Base-by-base conservation (phyloP, 1,284 basidiomycete genomes). In the Cystobasidium sp. region DNA sequence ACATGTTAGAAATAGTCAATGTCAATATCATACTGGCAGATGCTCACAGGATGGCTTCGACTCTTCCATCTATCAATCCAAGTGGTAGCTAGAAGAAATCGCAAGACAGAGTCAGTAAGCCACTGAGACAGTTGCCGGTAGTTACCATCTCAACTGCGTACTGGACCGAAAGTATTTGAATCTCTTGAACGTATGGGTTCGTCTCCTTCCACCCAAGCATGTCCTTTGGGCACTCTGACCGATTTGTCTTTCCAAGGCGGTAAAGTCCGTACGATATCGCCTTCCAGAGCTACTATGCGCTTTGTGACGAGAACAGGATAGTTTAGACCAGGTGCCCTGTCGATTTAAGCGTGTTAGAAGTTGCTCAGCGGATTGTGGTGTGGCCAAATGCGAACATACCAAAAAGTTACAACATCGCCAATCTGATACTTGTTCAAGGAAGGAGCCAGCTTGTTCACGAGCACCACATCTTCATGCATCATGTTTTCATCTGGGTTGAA, bases 391-490 rank as follows among this genome's bases (percentile, higher is more conserved):
- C 20, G 78, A 79, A 62, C 67, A 31, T 12, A 84, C 84, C 82
- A 83, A 18, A 87, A 76, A 1, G 84, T 85, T 12, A 86, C 85
- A 47, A 87, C 83, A 74, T 87, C 86, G 1, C 86, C 86, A 6
- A 84, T 77, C 8, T 81, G 75, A 58, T 81, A 83, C 8, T 77
- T 62, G 72, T 81, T 80, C 46, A 81, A 20, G 3, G 79, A 77
- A 1, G 82, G 78, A 6, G 81, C 80, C 77, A 82, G 83, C 6
- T 84, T 80, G 71, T 86, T 84, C n/a, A 86, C 80, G 5, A 87
- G 78, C 37, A 86, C 84, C 1, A 86, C 81, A 76, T 87, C 86
- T 53, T 82, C 79, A 67, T 82, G 81, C 64, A 84, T 71, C 24
- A 81, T 79, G 20, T 80, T 79, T 1, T 79, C 76, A 69, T 84